Conservation (phyloP, 2,329 filamentous ascomycete species). For the Trichoderma sp. region DNA sequence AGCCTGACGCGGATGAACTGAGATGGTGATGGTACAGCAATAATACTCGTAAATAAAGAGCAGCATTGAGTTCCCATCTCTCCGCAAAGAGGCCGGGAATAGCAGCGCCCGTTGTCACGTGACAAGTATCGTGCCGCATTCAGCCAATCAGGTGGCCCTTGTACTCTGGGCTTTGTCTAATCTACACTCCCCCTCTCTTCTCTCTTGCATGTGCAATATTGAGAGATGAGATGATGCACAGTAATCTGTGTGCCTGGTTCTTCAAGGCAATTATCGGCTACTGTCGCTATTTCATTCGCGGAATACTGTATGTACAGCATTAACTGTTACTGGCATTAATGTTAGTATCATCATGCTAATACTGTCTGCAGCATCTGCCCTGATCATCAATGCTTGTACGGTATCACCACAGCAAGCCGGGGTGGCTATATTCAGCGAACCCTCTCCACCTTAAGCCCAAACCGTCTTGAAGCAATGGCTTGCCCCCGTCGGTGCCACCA, state of each 20-base stretch:
- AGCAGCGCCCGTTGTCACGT: not conserved
- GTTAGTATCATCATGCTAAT: not conserved
- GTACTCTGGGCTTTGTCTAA: not conserved
- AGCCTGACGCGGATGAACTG: not conserved
- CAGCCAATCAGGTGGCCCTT: not conserved
- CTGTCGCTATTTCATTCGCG: not conserved
- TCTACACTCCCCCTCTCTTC: not conserved
- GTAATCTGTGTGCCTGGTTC: not conserved
- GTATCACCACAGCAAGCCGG: not conserved
- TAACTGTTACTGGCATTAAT: not conserved
- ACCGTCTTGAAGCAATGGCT: not conserved
- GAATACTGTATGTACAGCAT: not conserved
- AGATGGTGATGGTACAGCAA: not conserved
- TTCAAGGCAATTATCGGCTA: not conserved
- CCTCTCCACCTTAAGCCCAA: not conserved
- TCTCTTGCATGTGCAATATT: not conserved
- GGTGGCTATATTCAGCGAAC: not conserved
- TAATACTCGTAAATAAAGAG: not conserved
- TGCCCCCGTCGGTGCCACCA: not conserved
- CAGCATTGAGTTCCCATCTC: not conserved
- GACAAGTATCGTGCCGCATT: not conserved
- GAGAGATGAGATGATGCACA: not conserved
- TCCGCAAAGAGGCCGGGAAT: not conserved
- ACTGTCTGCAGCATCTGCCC: not conserved
- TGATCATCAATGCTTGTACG: not conserved